These are phyloP conservation scores for Nitzschia sp. DNA, from an alignment of 108 stramenopile species.

Conservation along the genomic window DNA sequence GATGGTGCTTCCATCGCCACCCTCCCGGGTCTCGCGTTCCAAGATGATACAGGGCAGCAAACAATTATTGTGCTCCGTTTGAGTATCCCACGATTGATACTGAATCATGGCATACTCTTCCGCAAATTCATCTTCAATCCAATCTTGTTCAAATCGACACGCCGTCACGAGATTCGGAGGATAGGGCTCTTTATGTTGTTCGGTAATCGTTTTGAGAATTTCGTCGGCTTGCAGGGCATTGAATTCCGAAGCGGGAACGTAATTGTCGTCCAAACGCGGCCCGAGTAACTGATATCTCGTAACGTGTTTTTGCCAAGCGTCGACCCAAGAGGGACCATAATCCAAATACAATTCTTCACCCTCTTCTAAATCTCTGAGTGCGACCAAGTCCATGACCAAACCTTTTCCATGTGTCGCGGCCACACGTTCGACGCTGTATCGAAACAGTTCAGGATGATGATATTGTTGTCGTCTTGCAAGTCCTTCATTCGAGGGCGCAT, in stretches of 20 bases:
- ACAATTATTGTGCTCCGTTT: constrained; percentile 7
- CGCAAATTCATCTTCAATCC: constrained; percentile 4
- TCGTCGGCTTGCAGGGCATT: constrained; percentile 18
- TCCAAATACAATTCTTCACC: constrained; percentile 65
- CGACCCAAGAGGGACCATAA: constrained; percentile 57
- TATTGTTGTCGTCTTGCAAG: constrained; percentile 23
- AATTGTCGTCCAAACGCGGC: constrained; percentile 3
- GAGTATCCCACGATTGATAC: constrained; percentile 18
- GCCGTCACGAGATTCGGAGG: constrained; percentile 37
- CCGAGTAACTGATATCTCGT: not conserved
- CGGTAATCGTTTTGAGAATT: constrained; percentile 28
- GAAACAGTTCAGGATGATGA: constrained; percentile 37
- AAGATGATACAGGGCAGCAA: constrained; percentile 37
- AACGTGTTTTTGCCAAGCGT: constrained; percentile 20
- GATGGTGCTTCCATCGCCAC: not conserved
- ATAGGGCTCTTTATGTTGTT: constrained; percentile 46
- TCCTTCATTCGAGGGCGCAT: not conserved
- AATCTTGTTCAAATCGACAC: constrained; percentile 32
- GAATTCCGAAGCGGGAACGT: constrained; percentile 27
- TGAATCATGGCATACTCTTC: constrained; percentile 10
- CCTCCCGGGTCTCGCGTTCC: constrained; percentile 16
- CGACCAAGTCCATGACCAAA: constrained; percentile 59
- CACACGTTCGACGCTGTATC: constrained; percentile 5
- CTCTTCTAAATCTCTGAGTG: constrained; percentile 38
- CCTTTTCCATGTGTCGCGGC: constrained; percentile 36